Base-by-base conservation (phyloP, 2,329 filamentous ascomycete genomes). In the Drechslerella stenobrocha region DNA sequence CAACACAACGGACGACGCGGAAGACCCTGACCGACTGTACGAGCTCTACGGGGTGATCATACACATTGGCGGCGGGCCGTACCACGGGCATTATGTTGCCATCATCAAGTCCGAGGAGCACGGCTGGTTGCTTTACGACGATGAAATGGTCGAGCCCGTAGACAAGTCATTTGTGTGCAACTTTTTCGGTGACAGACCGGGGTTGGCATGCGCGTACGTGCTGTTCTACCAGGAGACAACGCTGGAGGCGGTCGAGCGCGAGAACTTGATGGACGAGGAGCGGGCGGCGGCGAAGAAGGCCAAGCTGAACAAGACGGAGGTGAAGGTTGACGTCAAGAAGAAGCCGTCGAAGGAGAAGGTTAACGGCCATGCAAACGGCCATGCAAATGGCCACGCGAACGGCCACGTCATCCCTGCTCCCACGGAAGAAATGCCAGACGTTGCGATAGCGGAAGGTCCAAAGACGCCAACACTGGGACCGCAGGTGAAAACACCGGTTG, bases 81-180 rank as follows among this genome's bases (percentile, higher is more conserved):
- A 96, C 74, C 93, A 98, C 75, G 93, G 93, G 2, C 93, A 98
- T 76, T 98, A 98, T 73, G 90, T 98, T 28, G 90, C 91, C 3
- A 93, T 98, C 56, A 91, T 98, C 79, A 98, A 98, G 78, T 97
- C 93, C 0, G 87, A 95, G 74, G 93, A 97, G 75, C 85, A 89
- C 53, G 93, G 93, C 24, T 98, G 93, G 93, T 79, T 98, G 40
- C 79, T 98, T 3, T 98, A 98, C 73, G 93, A 98, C 73, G 93
- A 98, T 74, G 93, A 98, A 78, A 90, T 97, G 84, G 93, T 98
- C 2, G 93, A 98, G 76, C 93, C 93, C 0, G 93, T 98, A 3
- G 90, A 96, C 76, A 96, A 96, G 77, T 87, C 88, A 75, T 69
- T 98, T 74, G 93, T 98, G 34, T 84, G 87, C 71, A 96, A 96